These are phyloP conservation scores for Tilletiopsis washingtonensis DNA, from an alignment of 1,284 basidiomycete species.

Conservation along the genomic window DNA sequence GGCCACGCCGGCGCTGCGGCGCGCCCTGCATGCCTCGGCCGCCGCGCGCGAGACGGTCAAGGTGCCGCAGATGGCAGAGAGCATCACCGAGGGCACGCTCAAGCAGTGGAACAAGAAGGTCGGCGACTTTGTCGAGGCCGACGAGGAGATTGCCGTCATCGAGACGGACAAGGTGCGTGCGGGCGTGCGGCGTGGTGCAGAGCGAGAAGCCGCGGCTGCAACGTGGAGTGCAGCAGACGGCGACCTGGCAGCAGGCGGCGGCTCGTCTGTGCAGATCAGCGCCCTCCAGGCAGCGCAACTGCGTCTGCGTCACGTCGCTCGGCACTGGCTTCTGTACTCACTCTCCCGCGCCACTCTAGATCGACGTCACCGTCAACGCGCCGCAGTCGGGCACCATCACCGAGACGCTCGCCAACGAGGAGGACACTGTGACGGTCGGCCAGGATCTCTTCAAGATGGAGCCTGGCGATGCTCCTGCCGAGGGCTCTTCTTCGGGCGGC, in stretches of 20 bases:
- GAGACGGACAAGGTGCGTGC: constrained; percentile 88
- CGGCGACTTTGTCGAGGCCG: constrained; percentile 79
- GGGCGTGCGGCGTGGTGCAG: neutral
- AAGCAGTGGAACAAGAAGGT: constrained; percentile 92
- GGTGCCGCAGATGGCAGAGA: constrained; percentile 98
- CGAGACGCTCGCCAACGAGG: constrained; percentile 78
- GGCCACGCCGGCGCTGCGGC: neutral
- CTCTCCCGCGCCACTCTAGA: constrained; percentile 53
- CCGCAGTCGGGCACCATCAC: constrained; percentile 79
- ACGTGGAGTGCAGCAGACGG: neutral
- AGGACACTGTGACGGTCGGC: constrained; percentile 88
- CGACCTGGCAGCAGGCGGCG: neutral
- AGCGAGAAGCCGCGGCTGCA: neutral
- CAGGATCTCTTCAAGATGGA: constrained; percentile 91
- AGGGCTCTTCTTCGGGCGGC: constrained; percentile 48
- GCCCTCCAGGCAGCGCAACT: no score
- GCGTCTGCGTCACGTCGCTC: no score
- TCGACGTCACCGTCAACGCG: constrained; percentile 94
- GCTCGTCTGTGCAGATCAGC: no score
- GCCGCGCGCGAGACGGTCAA: constrained; percentile 65
- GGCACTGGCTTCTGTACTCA: no score
- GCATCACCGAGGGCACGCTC: constrained; percentile 93
- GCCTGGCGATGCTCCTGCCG: constrained; percentile 60
- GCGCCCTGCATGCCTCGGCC: constrained; percentile 12
- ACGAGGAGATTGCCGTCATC: constrained; percentile 95